Percentiles rank a stretch among this genome's conserved stretches.
phyloP scores from a whole-genome alignment of 2,329 filamentous ascomycete genomes.

The Exophiala sp. region DNA sequence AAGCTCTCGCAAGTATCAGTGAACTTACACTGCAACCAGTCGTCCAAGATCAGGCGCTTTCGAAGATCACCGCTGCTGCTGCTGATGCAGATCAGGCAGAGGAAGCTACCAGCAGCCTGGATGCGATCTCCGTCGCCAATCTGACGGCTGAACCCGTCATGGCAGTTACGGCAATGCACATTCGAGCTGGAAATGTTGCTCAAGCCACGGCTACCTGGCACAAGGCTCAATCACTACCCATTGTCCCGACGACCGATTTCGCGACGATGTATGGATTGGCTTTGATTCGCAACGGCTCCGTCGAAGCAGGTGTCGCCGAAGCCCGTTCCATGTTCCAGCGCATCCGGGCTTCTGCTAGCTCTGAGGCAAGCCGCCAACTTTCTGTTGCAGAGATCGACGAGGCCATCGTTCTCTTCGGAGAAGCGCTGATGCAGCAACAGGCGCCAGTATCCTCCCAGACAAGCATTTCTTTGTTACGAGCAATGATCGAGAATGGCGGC shows the following conservation, averaged over 20 bases:
- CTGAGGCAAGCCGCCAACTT: slow-evolving; percentile 47
- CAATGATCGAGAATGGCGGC: slow-evolving; percentile 64
- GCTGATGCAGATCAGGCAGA: slow-evolving; percentile 73
- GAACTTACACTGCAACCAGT: slow-evolving; percentile 49
- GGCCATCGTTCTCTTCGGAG: slow-evolving; percentile 67
- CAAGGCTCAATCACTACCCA: slow-evolving; percentile 59
- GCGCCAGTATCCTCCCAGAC: slow-evolving; percentile 52
- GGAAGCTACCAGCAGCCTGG: slow-evolving; percentile 66
- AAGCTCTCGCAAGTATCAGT: slow-evolving; percentile 17
- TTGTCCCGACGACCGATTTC: slow-evolving; percentile 50
- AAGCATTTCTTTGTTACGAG: slow-evolving; percentile 58
- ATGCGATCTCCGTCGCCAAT: slow-evolving; percentile 51
- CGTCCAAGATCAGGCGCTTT: slow-evolving; percentile 62
- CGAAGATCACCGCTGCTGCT: slow-evolving; percentile 69
- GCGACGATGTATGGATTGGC: slow-evolving; percentile 87
- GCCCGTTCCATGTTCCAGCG: slow-evolving; percentile 83
- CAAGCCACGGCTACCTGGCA: slow-evolving; percentile 79
- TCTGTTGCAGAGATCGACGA: slow-evolving; percentile 81
- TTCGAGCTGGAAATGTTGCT: slow-evolving; percentile 75
- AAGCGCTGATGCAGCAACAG: slow-evolving; percentile 53
- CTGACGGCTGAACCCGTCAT: slow-evolving; percentile 59
- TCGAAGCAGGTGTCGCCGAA: slow-evolving; percentile 75
- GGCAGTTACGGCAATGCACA: slow-evolving; percentile 80
- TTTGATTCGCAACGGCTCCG: slow-evolving; percentile 78
- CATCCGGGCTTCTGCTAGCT: slow-evolving; percentile 62